phyloP scores from a whole-genome alignment of 305 asterid species.

The Salvia sclarea region DNA sequence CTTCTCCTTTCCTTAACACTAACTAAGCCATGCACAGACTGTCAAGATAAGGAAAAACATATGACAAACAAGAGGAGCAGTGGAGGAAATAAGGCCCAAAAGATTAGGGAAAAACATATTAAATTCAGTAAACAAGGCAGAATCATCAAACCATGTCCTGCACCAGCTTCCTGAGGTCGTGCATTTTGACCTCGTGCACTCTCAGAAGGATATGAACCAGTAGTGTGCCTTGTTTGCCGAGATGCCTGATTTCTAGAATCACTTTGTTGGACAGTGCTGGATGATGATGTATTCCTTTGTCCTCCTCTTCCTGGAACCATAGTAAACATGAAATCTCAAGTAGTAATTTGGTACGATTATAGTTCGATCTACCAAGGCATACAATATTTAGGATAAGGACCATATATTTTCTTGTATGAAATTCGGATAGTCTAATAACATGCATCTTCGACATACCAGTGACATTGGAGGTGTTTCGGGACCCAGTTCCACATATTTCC shows the following conservation, averaged over 20 bases:
- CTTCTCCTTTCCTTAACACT: no score
- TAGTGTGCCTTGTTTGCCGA: constrained; percentile 65
- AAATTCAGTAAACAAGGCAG: constrained; percentile 19
- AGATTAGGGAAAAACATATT: constrained; percentile 13
- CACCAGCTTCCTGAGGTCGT: constrained; percentile 45
- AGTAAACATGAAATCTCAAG: constrained; percentile 25
- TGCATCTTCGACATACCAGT: constrained; percentile 51
- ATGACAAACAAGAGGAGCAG: not conserved
- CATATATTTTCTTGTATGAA: not conserved
- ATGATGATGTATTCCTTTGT: constrained; percentile 56
- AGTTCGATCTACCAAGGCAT: not conserved
- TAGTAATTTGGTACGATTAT: not conserved
- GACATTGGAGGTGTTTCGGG: constrained; percentile 57
- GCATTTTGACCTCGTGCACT: constrained; percentile 50
- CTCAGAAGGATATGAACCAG: constrained; percentile 52
- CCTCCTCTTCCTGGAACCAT: constrained; percentile 74
- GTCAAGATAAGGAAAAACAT: not conserved
- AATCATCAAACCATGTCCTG: constrained; percentile 55
- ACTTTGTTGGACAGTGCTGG: constrained; percentile 56
- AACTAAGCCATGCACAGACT: not conserved
- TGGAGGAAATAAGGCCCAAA: constrained; percentile 16
- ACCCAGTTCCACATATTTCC: constrained; percentile 92
- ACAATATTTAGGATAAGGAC: not conserved
- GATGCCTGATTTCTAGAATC: constrained; percentile 56
- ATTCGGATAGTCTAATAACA: not conserved